Evolutionary conservation across 257 asterid species (phyloP).

Genomic region (Asclepias syriaca): DNA sequence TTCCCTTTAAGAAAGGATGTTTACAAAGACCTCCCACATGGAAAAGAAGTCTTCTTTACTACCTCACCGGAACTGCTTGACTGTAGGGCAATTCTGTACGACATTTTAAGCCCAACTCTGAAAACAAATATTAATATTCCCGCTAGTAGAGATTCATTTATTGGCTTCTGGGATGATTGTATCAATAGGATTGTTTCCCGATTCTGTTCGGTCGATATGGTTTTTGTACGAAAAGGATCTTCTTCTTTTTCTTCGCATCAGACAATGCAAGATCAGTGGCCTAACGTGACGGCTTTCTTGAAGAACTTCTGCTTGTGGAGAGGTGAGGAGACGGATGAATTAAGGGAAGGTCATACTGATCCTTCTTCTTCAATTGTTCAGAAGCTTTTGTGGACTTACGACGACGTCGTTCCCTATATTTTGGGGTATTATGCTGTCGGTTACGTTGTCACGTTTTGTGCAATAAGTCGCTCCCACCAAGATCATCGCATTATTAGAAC

Average conservation of each 20-base stretch:
- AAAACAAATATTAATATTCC: conserved; percentile 29
- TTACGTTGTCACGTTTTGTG: conserved; percentile 36
- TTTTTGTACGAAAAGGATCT: conserved; percentile 27
- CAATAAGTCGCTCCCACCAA: conserved; percentile 32
- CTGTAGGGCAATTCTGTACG: conserved; percentile 29
- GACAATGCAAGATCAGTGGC: conserved; percentile 39
- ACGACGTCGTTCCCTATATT: conserved; percentile 37
- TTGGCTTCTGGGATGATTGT: conserved; percentile 49
- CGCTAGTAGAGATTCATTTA: conserved; percentile 31
- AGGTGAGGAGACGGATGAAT: conserved; percentile 40
- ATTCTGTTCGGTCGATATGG: conserved; percentile 37
- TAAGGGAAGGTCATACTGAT: conserved; percentile 36
- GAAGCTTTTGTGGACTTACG: conserved; percentile 36
- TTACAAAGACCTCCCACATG: conserved; percentile 40
- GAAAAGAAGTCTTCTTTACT: conserved; percentile 39
- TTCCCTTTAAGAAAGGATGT: conserved; percentile 40
- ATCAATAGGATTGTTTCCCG: conserved; percentile 33
- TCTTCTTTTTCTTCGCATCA: conserved; percentile 1
- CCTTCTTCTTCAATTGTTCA: conserved; percentile 39
- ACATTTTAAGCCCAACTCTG: conserved; percentile 28
- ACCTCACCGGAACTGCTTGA: conserved; percentile 30
- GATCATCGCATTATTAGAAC: conserved; percentile 32
- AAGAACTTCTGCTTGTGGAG: conserved; percentile 44
- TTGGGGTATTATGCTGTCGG: conserved; percentile 46
- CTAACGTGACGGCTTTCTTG: conserved; percentile 30